Percentiles rank a stretch among this genome's conserved stretches.
Conservation (phyloP, 2,329 filamentous ascomycete species). For the Botryotinia narcissicola region DNA sequence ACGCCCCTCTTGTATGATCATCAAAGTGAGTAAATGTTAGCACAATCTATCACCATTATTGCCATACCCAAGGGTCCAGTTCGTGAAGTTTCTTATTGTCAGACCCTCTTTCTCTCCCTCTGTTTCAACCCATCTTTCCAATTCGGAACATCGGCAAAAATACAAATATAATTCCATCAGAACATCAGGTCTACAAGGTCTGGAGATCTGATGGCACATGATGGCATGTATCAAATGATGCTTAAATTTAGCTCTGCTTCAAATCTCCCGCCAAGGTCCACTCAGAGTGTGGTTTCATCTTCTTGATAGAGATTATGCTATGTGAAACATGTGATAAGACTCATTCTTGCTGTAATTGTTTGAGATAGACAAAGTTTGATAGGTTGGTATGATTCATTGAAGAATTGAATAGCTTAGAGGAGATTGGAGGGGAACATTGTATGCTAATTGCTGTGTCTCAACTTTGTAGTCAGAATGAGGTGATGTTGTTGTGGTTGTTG, state of each 20-base stretch:
- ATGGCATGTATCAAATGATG: not conserved
- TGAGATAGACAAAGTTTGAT: not conserved
- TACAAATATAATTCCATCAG: not conserved
- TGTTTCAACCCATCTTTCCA: not conserved
- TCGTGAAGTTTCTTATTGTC: not conserved
- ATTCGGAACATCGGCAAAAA: not conserved
- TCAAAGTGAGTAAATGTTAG: not conserved
- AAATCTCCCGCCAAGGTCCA: not conserved
- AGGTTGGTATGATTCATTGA: not conserved
- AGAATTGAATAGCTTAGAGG: not conserved
- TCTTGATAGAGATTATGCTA: not conserved
- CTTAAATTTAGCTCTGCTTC: not conserved
- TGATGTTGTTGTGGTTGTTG: not conserved
- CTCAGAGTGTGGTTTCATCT: not conserved
- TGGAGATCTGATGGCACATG: not conserved
- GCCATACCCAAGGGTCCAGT: not conserved
- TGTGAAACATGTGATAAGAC: constrained; percentile 7
- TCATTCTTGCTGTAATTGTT: not conserved
- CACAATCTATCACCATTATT: not conserved
- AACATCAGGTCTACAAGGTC: not conserved
- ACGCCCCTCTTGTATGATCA: not conserved
- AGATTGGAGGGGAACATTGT: not conserved
- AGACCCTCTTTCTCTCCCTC: not conserved
- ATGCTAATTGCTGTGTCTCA: not conserved
- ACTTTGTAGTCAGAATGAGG: not conserved